These are phyloP conservation scores for Trichoderma gamsii DNA, from an alignment of 495 filamentous ascomycete species.

Conservation along the genomic window DNA sequence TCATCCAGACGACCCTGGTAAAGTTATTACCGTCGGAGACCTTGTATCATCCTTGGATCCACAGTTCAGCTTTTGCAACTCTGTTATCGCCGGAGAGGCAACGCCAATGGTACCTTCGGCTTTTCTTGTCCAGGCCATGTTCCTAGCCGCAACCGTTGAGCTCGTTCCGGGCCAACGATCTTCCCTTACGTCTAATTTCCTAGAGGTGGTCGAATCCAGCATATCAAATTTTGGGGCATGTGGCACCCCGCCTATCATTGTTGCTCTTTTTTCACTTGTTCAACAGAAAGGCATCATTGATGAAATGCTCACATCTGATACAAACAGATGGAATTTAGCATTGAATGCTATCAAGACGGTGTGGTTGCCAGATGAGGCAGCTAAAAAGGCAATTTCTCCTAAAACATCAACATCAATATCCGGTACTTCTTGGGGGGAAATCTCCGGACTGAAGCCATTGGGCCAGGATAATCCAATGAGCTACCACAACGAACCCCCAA, in stretches of 20 bases:
- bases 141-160: constrained; percentile 21
- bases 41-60: constrained; percentile 36
- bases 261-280: constrained; percentile 18
- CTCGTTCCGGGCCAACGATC: constrained; percentile 16
- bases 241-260: constrained; percentile 22
- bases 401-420: neutral
- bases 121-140: constrained; percentile 22
- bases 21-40: constrained; percentile 49
- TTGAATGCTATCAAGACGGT: neutral
- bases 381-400: neutral
- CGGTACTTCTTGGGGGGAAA: neutral
- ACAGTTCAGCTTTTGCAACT: constrained; percentile 16
- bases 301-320: constrained; percentile 9
- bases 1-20: neutral
- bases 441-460: neutral
- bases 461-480: neutral
- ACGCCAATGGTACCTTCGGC: constrained; percentile 22
- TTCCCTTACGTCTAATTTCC: constrained; percentile 13
- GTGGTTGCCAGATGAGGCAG: neutral
- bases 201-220: constrained; percentile 24
- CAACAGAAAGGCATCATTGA: constrained; percentile 11
- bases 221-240: constrained; percentile 20
- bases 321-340: constrained; percentile 1
- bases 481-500: neutral
- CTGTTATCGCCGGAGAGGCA: constrained; percentile 17